Evolutionary conservation across 2,329 filamentous ascomycete genomes (phyloP), one percentile per base, ranked within the genome.

Genomic region (Pleurostoma richardsiae): DNA sequence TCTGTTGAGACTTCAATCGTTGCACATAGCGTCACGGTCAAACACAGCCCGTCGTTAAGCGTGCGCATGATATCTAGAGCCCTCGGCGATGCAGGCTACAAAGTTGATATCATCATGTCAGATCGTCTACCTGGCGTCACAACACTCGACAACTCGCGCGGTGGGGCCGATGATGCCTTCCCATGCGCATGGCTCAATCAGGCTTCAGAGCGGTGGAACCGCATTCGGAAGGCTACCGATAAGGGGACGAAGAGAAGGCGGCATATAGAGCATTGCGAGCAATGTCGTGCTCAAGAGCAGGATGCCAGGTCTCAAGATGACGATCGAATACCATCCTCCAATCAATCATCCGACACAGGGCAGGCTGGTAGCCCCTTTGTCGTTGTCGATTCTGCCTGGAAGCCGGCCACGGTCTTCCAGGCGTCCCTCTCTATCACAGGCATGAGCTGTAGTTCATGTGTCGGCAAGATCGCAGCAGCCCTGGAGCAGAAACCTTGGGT

Each of bases 391-490:
- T 11, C 40, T 6, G 40, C 19, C 40, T 41, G n/a, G 7, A 29
- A 31, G 3, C 5, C 28, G 3, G 30, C 44, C 6, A 46, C 40
- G n/a, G 33, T 50, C 7, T 36, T 39, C 10, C 26, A 30, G 11
- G 42, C 46, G 30, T 49, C 42, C 4, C 27, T 54, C 27, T 38
- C 52, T 10, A 47, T 55, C 29, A 44, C 26, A 10, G 46, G 46
- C 6, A 48, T 48, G 46, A 48, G 40, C 26, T 48, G 46, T 29
- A 33, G 41, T 26, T 46, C 46, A 5, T 48, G 46, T 43, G 40
- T 46, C 7, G 10, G 26, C 33, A 39, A 28, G 10, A 46, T 48
- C 30, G 40, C 46, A 8, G 28, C 6, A 10, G 30, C 42, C 19
- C 30, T 43, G 11, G 36, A 36, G 19, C 28, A 48, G 19, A 39